These are phyloP conservation scores for Aspergillus vadensis DNA, from an alignment of 2,329 filamentous ascomycete species.

Conservation along the genomic window DNA sequence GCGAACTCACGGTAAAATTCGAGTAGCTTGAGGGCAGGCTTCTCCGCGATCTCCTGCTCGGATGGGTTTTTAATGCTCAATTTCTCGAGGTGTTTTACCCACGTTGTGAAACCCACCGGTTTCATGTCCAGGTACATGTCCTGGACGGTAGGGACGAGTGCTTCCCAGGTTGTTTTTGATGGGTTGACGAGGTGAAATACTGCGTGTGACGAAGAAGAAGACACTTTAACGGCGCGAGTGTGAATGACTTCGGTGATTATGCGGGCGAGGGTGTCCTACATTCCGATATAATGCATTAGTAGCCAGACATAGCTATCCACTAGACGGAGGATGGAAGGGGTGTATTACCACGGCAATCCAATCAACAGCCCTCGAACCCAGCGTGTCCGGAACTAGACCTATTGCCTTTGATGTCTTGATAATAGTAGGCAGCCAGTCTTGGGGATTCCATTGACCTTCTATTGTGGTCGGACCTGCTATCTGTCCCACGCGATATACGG, in stretches of 20 bases:
- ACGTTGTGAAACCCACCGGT: background rate
- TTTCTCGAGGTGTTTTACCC: background rate
- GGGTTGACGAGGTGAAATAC: background rate
- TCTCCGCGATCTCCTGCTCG: background rate
- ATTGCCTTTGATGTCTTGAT: background rate
- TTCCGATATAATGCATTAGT: background rate
- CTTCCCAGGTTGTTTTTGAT: background rate
- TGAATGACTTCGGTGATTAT: background rate
- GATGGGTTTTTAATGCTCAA: background rate
- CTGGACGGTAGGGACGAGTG: background rate
- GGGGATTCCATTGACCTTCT: background rate
- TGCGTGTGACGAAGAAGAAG: background rate
- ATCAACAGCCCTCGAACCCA: background rate
- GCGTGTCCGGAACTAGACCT: background rate
- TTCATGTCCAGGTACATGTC: background rate
- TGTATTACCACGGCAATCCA: background rate
- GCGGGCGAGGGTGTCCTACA: background rate
- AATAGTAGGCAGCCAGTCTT: background rate
- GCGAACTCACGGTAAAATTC: background rate
- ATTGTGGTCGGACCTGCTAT: background rate
- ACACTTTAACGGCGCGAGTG: background rate
- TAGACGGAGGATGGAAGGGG: background rate
- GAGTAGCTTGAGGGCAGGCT: background rate
- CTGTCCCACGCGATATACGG: background rate
- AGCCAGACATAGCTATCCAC: background rate